phyloP scores from a whole-genome alignment of 2,329 filamentous ascomycete species.

The Fusarium sp. region DNA sequence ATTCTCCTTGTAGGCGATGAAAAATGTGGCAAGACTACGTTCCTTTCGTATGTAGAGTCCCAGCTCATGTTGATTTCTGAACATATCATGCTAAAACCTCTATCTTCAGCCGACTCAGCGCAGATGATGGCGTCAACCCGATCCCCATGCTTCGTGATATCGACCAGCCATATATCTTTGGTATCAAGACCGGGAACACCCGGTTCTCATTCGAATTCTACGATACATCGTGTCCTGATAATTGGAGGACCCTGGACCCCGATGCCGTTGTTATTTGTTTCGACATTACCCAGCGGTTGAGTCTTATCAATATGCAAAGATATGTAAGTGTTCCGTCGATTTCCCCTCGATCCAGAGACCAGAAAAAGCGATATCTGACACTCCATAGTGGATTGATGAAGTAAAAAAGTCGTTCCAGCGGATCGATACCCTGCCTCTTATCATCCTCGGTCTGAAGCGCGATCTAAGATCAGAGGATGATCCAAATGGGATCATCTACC shows the following conservation, averaged over 20 bases:
- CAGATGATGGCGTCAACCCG: constrained; percentile 57
- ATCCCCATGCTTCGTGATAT: constrained; percentile 68
- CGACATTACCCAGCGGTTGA: constrained; percentile 70
- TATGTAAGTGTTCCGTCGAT: constrained; percentile 59
- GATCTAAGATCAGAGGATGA: constrained; percentile 70
- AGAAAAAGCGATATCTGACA: not conserved
- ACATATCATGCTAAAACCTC: constrained; percentile 21
- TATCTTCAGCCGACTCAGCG: constrained; percentile 64
- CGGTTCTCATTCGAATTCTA: constrained; percentile 69
- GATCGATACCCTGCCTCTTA: constrained; percentile 64
- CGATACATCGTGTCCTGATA: constrained; percentile 70
- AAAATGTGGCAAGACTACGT: constrained; percentile 71
- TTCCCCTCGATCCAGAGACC: not conserved
- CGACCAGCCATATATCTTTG: constrained; percentile 72
- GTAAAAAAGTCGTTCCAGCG: constrained; percentile 63
- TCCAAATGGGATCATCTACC: constrained; percentile 71
- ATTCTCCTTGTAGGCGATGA: constrained; percentile 71
- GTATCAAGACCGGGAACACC: constrained; percentile 59
- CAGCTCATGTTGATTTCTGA: constrained; percentile 18
- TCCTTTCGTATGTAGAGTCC: constrained; percentile 67
- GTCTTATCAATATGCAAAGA: constrained; percentile 69
- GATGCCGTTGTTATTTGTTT: constrained; percentile 72
- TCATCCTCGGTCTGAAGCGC: constrained; percentile 72
- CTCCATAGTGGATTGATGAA: constrained; percentile 69
- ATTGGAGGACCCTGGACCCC: constrained; percentile 70